Evolutionary conservation across 768 basidiomycete genomes (phyloP), one percentile per base, ranked within the genome.

Genomic region (Xanthoconium stramineum): DNA sequence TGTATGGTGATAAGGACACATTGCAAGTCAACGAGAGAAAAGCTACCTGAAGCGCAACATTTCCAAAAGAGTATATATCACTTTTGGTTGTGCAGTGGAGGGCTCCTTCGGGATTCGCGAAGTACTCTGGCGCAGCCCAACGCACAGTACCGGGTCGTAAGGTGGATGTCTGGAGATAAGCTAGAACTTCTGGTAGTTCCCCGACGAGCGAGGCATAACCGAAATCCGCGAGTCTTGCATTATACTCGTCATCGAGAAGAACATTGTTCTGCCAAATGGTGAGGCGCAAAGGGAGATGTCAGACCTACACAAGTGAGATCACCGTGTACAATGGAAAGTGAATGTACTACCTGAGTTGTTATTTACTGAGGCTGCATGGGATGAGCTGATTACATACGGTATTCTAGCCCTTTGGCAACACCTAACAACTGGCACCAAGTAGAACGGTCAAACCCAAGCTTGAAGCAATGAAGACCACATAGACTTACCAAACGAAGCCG

Each of bases 21-120:
- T 8, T 19, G 1, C 3, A 29, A 36, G 38, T 13, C 6, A 32
- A 33, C 10, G 20, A 8, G 9, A 37, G 7, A 32, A 17, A 35
- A 19, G 1, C 11, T 51, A 61, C 60, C 46, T 56, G 58, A 24
- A 56, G 47, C 1, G 53, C 30, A 12, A 61, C 6, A 9, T 42
- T 56, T 28, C 51, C 54, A 30, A 52, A 61, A n/a, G 51, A 61
- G 32, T 50, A 61, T 3, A 61, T 47, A 32, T 60, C 60, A 9
- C 46, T 52, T 24, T 52, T 52, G 13, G 33, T 52, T 9, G 59
- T 60, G 29, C 33, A 37, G 15, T 43, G 20, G 14, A 39, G 15
- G 20, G 12, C 29, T 24, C 45, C 55, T 35, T 61, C 58, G 2
- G 54, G 9, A 33, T 42, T 43, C 14, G 32, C 49, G 12, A 55